These are phyloP conservation scores for Candida multigemmis DNA, from an alignment of 805 yeast species.

Conservation along the genomic window DNA sequence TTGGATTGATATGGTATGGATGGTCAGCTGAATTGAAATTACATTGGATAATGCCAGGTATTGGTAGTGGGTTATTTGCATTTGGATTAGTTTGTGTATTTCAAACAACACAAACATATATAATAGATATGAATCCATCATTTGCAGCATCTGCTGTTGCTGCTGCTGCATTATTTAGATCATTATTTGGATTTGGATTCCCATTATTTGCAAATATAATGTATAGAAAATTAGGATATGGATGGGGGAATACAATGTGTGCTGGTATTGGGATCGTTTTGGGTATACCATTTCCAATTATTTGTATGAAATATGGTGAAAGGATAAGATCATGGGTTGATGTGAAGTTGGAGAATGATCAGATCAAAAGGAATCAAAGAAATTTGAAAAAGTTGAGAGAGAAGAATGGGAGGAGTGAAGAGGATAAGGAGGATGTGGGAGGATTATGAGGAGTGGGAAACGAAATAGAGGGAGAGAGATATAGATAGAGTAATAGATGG, in stretches of 20 bases:
- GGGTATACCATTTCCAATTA: constrained; percentile 62
- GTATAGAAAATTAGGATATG: constrained; percentile 51
- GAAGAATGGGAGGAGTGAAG: constrained; percentile 6
- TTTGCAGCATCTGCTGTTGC: constrained; percentile 65
- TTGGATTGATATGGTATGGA: constrained; percentile 62
- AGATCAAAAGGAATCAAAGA: constrained; percentile 35
- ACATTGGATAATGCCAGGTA: constrained; percentile 55
- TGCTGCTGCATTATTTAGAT: constrained; percentile 60
- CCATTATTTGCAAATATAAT: constrained; percentile 56
- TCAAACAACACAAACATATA: constrained; percentile 57
- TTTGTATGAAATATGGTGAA: constrained; percentile 50
- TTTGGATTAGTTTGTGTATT: constrained; percentile 55
- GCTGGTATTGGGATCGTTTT: constrained; percentile 47
- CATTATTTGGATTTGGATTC: constrained; percentile 59
- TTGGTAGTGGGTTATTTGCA: constrained; percentile 55
- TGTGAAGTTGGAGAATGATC: constrained; percentile 34
- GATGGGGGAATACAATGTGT: constrained; percentile 64
- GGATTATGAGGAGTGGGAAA: background rate
- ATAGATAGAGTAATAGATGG: background rate
- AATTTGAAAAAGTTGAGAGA: constrained; percentile 25
- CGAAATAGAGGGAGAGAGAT: background rate
- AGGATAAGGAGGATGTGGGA: no score
- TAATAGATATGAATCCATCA: constrained; percentile 62
- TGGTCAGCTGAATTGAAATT: constrained; percentile 54
- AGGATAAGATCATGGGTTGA: constrained; percentile 52